Conservation (phyloP, 768 basidiomycete species). For the Leucocoprinus leucothites region DNA sequence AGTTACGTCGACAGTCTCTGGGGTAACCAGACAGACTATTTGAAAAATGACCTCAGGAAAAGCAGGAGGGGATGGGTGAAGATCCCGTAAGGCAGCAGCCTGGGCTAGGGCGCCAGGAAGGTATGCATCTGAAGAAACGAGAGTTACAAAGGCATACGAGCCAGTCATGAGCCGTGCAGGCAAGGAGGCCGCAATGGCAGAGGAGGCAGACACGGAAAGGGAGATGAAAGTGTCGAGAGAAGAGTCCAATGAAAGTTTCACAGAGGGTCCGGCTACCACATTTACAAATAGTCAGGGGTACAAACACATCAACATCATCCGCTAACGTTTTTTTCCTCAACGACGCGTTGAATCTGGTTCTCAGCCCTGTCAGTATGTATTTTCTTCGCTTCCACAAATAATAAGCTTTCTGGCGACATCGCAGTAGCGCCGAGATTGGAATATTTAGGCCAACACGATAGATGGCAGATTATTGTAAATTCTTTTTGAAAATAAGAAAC, state of each 20-base stretch:
- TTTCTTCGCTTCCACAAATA: background rate
- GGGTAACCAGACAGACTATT: slow-evolving; percentile 90
- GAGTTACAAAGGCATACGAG: slow-evolving; percentile 84
- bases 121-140: slow-evolving; percentile 89
- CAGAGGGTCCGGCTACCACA: slow-evolving; percentile 14
- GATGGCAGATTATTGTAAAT: too few relatives aligned
- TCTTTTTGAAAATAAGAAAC: too few relatives aligned
- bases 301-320: slow-evolving; percentile 29
- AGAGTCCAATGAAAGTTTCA: slow-evolving; percentile 10
- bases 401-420: background rate
- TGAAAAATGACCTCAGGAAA: slow-evolving; percentile 67
- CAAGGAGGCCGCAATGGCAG: slow-evolving; percentile 20
- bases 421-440: background rate
- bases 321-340: slow-evolving; percentile 21
- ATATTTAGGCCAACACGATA: too few relatives aligned
- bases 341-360: background rate
- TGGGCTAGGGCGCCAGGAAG: slow-evolving; percentile 90
- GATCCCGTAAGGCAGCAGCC: slow-evolving; percentile 78
- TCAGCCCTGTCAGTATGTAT: background rate
- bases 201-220: slow-evolving; percentile 13
- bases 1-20: slow-evolving; percentile 84
- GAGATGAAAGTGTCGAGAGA: slow-evolving; percentile 7
- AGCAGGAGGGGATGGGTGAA: slow-evolving; percentile 60
- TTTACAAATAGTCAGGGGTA: slow-evolving; percentile 14
- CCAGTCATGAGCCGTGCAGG: slow-evolving; percentile 47